Evolutionary conservation across 2,329 filamentous ascomycete genomes (phyloP).

Genomic region (Raffaelea deltoideospora): DNA sequence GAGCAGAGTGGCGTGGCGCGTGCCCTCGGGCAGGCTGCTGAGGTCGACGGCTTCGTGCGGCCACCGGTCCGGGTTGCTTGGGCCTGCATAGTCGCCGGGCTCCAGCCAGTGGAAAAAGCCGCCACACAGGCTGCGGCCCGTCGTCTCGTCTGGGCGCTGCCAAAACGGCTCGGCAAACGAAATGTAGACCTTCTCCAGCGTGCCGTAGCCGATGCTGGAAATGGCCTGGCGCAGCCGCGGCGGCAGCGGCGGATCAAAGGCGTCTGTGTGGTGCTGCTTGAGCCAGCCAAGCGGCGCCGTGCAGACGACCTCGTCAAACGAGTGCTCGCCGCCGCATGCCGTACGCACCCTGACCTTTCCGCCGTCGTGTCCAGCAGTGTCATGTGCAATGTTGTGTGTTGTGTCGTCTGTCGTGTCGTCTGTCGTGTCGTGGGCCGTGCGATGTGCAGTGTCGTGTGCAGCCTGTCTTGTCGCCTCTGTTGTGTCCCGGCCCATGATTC

Average conservation of each 20-base stretch:
- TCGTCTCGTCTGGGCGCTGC: conserved; percentile 25
- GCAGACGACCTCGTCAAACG: conserved; percentile 54
- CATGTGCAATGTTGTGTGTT: too few species aligned
- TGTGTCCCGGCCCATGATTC: conserved; percentile 20
- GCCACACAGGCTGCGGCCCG: conserved; percentile 29
- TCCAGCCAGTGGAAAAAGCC: conserved; percentile 65
- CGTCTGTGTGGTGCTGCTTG: conserved; percentile 36
- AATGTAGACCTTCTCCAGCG: conserved; percentile 49
- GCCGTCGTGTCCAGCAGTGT: too few species aligned
- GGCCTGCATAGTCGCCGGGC: conserved; percentile 45
- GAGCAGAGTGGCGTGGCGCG: conserved; percentile 64
- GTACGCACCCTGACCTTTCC: too few species aligned
- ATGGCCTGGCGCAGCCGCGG: conserved; percentile 44
- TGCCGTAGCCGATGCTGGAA: conserved; percentile 50
- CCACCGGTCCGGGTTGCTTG: conserved; percentile 50
- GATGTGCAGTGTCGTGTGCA: too few species aligned
- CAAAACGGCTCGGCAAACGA: conserved; percentile 67
- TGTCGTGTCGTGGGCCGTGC: conserved; percentile 13
- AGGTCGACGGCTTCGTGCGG: conserved; percentile 66
- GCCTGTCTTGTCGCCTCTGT: conserved; percentile 7
- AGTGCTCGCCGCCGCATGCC: conserved; percentile 25
- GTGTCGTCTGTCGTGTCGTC: conserved; percentile 7
- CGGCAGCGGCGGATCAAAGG: conserved; percentile 47
- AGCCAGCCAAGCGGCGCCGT: conserved; percentile 57
- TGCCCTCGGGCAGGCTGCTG: conserved; percentile 41